Conservation (phyloP, 345 rosid species). For the Citropsis articulata region DNA sequence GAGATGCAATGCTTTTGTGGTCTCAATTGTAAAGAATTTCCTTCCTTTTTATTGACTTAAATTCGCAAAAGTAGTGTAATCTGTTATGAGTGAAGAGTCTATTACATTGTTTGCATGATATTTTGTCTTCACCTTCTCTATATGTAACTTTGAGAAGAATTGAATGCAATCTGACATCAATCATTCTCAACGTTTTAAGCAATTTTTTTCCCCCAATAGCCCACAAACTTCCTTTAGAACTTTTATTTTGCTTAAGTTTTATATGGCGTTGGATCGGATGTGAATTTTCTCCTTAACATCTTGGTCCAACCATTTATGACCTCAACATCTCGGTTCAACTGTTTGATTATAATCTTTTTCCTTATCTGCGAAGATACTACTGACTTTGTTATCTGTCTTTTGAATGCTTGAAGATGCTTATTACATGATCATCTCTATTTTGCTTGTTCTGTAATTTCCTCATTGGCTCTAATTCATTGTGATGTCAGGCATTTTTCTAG, state of each 20-base stretch:
- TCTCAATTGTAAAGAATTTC: not conserved
- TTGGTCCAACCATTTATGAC: not conserved
- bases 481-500: not conserved
- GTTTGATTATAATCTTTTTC: not conserved
- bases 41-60: not conserved
- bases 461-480: not conserved
- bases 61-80: not conserved
- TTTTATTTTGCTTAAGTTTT: not conserved
- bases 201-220: not conserved
- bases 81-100: not conserved
- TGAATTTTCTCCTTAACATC: not conserved
- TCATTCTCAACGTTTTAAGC: not conserved
- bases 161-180: not conserved
- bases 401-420: not conserved
- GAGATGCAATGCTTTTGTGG: not conserved
- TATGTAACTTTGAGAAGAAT: not conserved
- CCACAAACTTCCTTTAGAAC: not conserved
- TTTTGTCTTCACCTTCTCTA: not conserved
- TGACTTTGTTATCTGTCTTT: not conserved
- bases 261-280: not conserved
- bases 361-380: not conserved
- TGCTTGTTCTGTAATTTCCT: not conserved
- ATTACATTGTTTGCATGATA: not conserved
- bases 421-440: not conserved
- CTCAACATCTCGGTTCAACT: not conserved